These are phyloP conservation scores for Medicago truncatula DNA, from an alignment of 306 rosid species.

Conservation along the genomic window MtrunA17r5.0-ANR NC_053045.1:2275001-2275500, in stretches of 20 bases:
- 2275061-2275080: slow-evolving; percentile 45
- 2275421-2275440: not conserved
- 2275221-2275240: too few relatives aligned
- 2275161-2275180: not conserved
- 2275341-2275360: too few relatives aligned
- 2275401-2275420: too few relatives aligned
- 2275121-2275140: slow-evolving; percentile 2
- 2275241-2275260: too few relatives aligned
- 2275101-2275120: not conserved
- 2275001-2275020: slow-evolving; percentile 52
- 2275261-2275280: too few relatives aligned
- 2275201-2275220: not conserved
- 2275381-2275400: too few relatives aligned
- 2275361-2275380: too few relatives aligned
- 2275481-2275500: slow-evolving; percentile 12
- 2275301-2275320: too few relatives aligned
- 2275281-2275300: too few relatives aligned
- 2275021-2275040: slow-evolving; percentile 58
- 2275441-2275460: not conserved
- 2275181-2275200: not conserved
- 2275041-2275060: slow-evolving; percentile 57
- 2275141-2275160: slow-evolving; percentile 2
- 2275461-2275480: slow-evolving; percentile 9
- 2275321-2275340: too few relatives aligned
- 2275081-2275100: slow-evolving; percentile 54